Evolutionary conservation across 129 eudicot species (phyloP).

Genomic region (Centella asiatica): DNA sequence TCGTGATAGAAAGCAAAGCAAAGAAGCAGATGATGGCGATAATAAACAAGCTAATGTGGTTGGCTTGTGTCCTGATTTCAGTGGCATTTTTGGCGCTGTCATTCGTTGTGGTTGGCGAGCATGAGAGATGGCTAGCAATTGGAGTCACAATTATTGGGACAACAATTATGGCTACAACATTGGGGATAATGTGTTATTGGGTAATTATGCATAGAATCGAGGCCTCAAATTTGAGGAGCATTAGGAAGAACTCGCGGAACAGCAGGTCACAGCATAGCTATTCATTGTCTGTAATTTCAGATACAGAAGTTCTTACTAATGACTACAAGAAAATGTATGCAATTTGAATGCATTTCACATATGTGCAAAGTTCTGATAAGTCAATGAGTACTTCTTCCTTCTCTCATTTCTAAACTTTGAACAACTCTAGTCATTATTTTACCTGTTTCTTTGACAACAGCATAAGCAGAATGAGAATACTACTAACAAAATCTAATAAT

Average conservation of each 20-base stretch:
- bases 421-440: too few species aligned
- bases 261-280: conserved; percentile 35
- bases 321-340: conserved; percentile 59
- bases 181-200: conserved; percentile 61
- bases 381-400: too few species aligned
- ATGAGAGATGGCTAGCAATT: conserved; percentile 52
- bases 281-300: conserved; percentile 38
- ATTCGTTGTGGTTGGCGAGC: conserved; percentile 50
- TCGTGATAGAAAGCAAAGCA: conserved; percentile 51
- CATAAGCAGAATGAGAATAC: too few species aligned
- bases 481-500: too few species aligned
- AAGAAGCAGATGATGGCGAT: conserved; percentile 56
- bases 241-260: conserved; percentile 25
- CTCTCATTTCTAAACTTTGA: too few species aligned
- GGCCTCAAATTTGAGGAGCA: conserved; percentile 25
- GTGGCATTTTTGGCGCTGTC: conserved; percentile 58
- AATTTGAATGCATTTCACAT: conserved; percentile 12
- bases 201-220: conserved; percentile 51
- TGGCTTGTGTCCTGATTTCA: conserved; percentile 50
- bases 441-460: too few species aligned
- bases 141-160: conserved; percentile 49
- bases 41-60: conserved; percentile 64
- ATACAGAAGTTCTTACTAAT: conserved; percentile 26
- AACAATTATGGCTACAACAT: conserved; percentile 46
- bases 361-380: too few species aligned